A percentile compares a stretch with the other conserved stretches of the same genome.
These are phyloP conservation scores for Xanthoconium purpureum DNA, from an alignment of 768 basidiomycete genomes.

Conservation along the genomic window DNA sequence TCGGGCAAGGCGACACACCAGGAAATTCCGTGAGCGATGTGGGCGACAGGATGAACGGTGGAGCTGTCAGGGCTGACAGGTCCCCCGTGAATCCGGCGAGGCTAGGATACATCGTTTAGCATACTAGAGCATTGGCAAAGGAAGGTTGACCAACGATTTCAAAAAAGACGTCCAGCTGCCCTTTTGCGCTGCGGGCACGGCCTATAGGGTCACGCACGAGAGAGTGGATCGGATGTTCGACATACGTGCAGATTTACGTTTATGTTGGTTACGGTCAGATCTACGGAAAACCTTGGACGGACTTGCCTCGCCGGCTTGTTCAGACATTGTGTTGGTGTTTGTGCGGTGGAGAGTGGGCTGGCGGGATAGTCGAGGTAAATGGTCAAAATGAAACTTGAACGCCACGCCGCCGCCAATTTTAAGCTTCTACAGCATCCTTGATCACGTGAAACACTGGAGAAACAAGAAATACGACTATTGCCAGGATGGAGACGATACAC, in stretches of 20 bases:
- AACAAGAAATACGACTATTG: slow-evolving; percentile 4
- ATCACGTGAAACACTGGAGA: slow-evolving; percentile 22
- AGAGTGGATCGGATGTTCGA: slow-evolving; percentile 23
- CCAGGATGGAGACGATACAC: slow-evolving; percentile 10
- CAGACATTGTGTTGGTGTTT: slow-evolving; percentile 28
- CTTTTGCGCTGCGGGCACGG: slow-evolving; percentile 80
- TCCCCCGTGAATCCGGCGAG: slow-evolving; percentile 88
- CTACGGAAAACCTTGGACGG: slow-evolving; percentile 18
- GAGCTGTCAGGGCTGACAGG: slow-evolving; percentile 78
- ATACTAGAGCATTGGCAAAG: neutral
- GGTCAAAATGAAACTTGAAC: slow-evolving; percentile 3
- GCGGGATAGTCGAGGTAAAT: slow-evolving; percentile 6
- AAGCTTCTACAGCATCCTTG: neutral
- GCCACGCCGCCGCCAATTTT: neutral
- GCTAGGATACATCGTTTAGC: slow-evolving; percentile 35
- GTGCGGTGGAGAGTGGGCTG: slow-evolving; percentile 4
- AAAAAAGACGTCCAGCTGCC: slow-evolving; percentile 88
- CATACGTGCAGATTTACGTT: slow-evolving; percentile 36
- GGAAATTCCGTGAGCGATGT: slow-evolving; percentile 91
- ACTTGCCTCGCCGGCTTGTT: slow-evolving; percentile 43
- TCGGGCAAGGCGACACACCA: slow-evolving; percentile 42
- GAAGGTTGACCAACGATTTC: slow-evolving; percentile 66
- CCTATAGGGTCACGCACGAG: slow-evolving; percentile 36
- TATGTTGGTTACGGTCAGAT: slow-evolving; percentile 24
- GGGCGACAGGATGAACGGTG: slow-evolving; percentile 90